phyloP scores from a whole-genome alignment of 345 rosid genomes.

The Rhodamnia argentea region DNA sequence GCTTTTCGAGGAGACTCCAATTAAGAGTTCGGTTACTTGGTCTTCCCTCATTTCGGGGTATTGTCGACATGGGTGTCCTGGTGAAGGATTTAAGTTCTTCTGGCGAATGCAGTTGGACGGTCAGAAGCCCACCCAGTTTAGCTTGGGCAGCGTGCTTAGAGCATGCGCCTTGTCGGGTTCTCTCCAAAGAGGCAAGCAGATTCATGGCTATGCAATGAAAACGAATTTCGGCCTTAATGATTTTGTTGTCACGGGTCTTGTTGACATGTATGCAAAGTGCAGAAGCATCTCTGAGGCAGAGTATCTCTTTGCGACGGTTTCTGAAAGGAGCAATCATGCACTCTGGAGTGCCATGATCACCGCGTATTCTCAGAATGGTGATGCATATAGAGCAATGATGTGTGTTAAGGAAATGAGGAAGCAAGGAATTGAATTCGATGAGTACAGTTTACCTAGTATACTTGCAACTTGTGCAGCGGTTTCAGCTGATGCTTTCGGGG shows the following conservation, averaged over 20 bases:
- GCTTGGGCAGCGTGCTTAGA: slow-evolving; percentile 62
- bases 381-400: slow-evolving; percentile 43
- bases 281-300: slow-evolving; percentile 62
- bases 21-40: slow-evolving; percentile 65
- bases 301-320: slow-evolving; percentile 32
- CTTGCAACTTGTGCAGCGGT: slow-evolving; percentile 61
- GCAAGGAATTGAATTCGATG: slow-evolving; percentile 51
- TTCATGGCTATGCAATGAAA: slow-evolving; percentile 60
- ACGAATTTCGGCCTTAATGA: slow-evolving; percentile 37
- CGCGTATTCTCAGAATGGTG: slow-evolving; percentile 57
- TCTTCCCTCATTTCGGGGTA: slow-evolving; percentile 74
- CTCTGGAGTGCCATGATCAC: slow-evolving; percentile 89
- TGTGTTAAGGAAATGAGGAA: slow-evolving; percentile 51
- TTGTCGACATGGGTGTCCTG: slow-evolving; percentile 31
- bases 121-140: slow-evolving; percentile 40
- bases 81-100: slow-evolving; percentile 54
- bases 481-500: slow-evolving; percentile 40
- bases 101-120: slow-evolving; percentile 65
- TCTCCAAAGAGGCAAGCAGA: slow-evolving; percentile 51
- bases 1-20: slow-evolving; percentile 37
- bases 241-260: slow-evolving; percentile 65
- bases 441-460: slow-evolving; percentile 71
- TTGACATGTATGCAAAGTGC: slow-evolving; percentile 77
- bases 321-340: slow-evolving; percentile 34
- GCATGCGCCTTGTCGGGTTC: slow-evolving; percentile 35